These are phyloP conservation scores for Santalum album DNA, from an alignment of 164 flowering plant genomes.

Conservation along the genomic window DNA sequence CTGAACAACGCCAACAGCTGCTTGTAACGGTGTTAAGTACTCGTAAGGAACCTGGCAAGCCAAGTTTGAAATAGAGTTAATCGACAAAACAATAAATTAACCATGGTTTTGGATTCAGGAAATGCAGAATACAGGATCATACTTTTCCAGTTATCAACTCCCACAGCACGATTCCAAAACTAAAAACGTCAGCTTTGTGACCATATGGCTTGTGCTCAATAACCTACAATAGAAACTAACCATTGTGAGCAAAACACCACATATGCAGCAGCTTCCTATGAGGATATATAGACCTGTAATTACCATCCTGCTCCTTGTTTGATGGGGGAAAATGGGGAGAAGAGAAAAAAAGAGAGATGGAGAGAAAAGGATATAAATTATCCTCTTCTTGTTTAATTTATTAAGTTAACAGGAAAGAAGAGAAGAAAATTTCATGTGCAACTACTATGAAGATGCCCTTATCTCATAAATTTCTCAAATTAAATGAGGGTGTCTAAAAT, in stretches of 20 bases:
- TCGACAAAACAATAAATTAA: background rate
- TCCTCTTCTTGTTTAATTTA: no score
- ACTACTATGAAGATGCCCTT: no score
- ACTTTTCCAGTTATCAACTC: constrained; percentile 55
- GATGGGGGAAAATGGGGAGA: no score
- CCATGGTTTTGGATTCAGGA: background rate
- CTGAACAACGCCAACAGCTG: constrained; percentile 60
- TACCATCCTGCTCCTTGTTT: no score
- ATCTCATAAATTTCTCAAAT: no score
- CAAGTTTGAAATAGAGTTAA: background rate
- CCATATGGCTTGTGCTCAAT: constrained; percentile 63
- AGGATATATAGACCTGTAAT: no score
- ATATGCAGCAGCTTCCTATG: background rate
- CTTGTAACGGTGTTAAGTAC: constrained; percentile 50
- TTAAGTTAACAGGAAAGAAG: no score
- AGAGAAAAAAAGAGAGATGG: no score
- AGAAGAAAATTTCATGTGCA: no score
- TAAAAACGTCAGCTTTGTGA: constrained; percentile 63
- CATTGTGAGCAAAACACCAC: constrained; percentile 9
- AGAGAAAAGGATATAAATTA: no score
- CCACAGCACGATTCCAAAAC: constrained; percentile 53
- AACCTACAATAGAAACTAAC: constrained; percentile 31
- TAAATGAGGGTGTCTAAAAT: no score
- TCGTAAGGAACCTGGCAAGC: constrained; percentile 43
- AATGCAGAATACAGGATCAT: constrained; percentile 1